These are phyloP conservation scores for Eucommia ulmoides DNA, from an alignment of 257 asterid species.

Conservation along the genomic window DNA sequence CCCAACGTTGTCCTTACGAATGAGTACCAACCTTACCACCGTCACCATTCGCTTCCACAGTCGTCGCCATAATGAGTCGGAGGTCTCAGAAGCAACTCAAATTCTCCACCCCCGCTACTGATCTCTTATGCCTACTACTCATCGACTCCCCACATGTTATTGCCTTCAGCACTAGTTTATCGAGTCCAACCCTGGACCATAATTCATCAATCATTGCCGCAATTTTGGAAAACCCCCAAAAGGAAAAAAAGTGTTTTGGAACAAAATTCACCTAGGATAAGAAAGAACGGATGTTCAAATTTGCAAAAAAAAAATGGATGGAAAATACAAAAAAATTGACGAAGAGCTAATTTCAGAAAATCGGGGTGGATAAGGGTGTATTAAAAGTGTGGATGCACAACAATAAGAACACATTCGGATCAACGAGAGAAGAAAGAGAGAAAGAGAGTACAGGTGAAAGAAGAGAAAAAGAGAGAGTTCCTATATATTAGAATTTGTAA, in stretches of 20 bases:
- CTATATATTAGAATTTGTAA: no score
- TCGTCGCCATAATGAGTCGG: constrained; percentile 11
- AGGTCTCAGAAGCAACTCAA: constrained; percentile 43
- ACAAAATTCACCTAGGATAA: constrained; percentile 59
- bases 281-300: constrained; percentile 59
- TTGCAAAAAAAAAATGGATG: constrained; percentile 55
- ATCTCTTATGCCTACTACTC: constrained; percentile 76
- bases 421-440: no score
- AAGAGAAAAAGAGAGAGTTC: no score
- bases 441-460: no score
- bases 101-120: constrained; percentile 88
- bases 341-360: constrained; percentile 39
- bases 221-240: no score
- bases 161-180: constrained; percentile 59
- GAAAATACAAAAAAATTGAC: constrained; percentile 75
- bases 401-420: constrained; percentile 52
- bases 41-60: constrained; percentile 8
- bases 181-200: constrained; percentile 33
- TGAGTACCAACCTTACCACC: constrained; percentile 47
- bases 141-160: constrained; percentile 82
- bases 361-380: constrained; percentile 58
- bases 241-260: constrained; percentile 53
- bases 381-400: constrained; percentile 94
- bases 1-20: constrained; percentile 72
- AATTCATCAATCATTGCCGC: no score